These are phyloP conservation scores for Metschnikowia lachancei DNA, from an alignment of 805 yeast genomes.

Conservation along the genomic window DNA sequence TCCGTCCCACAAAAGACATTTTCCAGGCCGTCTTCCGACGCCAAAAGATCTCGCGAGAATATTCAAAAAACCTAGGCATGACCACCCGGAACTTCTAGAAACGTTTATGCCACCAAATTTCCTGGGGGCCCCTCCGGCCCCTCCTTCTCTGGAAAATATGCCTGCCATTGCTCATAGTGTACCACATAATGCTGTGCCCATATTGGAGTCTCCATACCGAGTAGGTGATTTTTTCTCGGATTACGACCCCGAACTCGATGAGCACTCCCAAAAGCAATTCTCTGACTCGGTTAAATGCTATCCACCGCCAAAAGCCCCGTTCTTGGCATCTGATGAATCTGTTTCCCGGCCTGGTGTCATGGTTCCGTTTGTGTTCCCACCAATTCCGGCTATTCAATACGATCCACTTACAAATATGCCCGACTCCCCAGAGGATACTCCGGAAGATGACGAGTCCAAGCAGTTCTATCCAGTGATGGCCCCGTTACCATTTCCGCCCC, in stretches of 20 bases:
- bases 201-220: slow-evolving; percentile 32
- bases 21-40: slow-evolving; percentile 14
- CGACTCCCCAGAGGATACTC: background rate
- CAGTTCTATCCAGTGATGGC: slow-evolving; percentile 24
- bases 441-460: background rate
- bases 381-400: slow-evolving; percentile 33
- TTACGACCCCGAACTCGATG: slow-evolving; percentile 18
- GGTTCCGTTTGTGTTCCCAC: slow-evolving; percentile 45
- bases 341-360: slow-evolving; percentile 28
- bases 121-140: slow-evolving; percentile 1
- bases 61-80: slow-evolving; percentile 15
- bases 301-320: slow-evolving; percentile 44
- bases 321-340: background rate
- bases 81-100: slow-evolving; percentile 3
- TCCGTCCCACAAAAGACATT: slow-evolving; percentile 12
- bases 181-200: slow-evolving; percentile 38
- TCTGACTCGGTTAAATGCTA: slow-evolving; percentile 25
- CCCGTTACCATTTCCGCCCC: slow-evolving; percentile 46
- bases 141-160: background rate
- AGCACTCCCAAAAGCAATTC: slow-evolving; percentile 22
- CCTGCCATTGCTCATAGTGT: slow-evolving; percentile 32
- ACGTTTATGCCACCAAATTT: background rate
- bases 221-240: slow-evolving; percentile 38
- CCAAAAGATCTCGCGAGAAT: slow-evolving; percentile 17
- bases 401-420: slow-evolving; percentile 13